These are phyloP conservation scores for Pisolithus thermaeus DNA, from an alignment of 1,284 basidiomycete genomes.

Conservation along the genomic window DNA sequence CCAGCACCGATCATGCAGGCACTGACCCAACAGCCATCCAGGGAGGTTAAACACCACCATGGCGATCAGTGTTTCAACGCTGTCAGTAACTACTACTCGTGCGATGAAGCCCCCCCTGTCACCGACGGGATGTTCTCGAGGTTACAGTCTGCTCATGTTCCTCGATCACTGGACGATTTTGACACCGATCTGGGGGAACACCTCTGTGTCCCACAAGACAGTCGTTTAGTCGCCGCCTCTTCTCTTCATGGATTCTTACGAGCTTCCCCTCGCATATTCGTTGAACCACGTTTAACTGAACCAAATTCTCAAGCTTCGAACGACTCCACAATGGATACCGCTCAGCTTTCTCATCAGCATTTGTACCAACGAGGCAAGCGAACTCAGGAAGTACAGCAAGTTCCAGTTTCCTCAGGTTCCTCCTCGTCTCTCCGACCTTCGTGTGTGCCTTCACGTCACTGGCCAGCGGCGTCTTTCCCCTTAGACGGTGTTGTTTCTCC, in stretches of 20 bases:
- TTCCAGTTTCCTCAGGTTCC: constrained; percentile 48
- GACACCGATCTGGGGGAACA: constrained; percentile 18
- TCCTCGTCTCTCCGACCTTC: constrained; percentile 47
- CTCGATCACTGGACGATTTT: constrained; percentile 20
- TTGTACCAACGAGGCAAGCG: constrained; percentile 35
- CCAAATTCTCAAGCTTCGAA: constrained; percentile 22
- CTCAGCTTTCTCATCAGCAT: constrained; percentile 42
- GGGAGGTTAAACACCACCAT: background rate
- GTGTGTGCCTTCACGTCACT: constrained; percentile 41
- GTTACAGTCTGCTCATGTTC: too few species aligned
- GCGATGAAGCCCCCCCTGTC: background rate
- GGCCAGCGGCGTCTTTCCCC: constrained; percentile 24
- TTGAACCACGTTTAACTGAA: constrained; percentile 36
- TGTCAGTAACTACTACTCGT: background rate
- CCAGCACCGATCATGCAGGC: background rate
- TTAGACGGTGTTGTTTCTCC: constrained; percentile 28
- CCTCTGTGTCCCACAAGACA: constrained; percentile 13
- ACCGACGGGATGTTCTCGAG: background rate
- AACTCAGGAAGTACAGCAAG: constrained; percentile 34
- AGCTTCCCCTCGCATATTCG: constrained; percentile 38
- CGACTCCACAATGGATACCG: constrained; percentile 40
- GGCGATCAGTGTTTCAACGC: background rate
- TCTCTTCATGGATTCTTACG: constrained; percentile 15
- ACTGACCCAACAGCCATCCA: background rate
- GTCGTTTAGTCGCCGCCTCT: constrained; percentile 34